phyloP scores from a whole-genome alignment of 75 land plant species.

The Cunninghamia lanceolata region DNA sequence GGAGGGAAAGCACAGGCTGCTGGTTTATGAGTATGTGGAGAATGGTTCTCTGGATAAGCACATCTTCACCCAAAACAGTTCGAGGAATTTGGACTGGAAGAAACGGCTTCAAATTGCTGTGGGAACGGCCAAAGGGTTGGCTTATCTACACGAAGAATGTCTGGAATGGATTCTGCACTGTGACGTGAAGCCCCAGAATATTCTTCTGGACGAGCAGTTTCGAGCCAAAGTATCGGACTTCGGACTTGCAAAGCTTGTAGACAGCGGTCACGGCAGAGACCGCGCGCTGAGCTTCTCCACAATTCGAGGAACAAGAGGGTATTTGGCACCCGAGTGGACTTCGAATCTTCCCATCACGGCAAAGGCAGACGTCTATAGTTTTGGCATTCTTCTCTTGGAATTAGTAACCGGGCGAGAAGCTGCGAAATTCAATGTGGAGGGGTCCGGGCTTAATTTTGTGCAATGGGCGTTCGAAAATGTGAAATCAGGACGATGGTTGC shows the following conservation, averaged over 20 bases:
- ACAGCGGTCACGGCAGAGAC: too few species aligned
- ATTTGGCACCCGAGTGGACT: conserved; percentile 71
- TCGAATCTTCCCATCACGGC: conserved; percentile 29
- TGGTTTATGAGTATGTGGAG: too few species aligned
- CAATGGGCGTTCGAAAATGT: conserved; percentile 52
- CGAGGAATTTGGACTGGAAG: too few species aligned
- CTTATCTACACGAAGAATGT: conserved; percentile 57
- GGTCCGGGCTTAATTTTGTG: conserved; percentile 37
- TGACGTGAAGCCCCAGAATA: conserved; percentile 63
- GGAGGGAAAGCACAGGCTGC: too few species aligned
- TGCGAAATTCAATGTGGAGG: conserved; percentile 14
- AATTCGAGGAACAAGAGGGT: conserved; percentile 62
- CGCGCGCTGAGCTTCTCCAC: not conserved
- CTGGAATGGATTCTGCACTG: conserved; percentile 61
- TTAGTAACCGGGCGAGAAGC: conserved; percentile 35
- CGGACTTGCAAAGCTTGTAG: too few species aligned
- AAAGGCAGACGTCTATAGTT: conserved; percentile 79
- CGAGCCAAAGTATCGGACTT: too few species aligned
- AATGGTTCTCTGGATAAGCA: too few species aligned
- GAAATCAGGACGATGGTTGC: conserved; percentile 37
- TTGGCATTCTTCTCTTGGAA: conserved; percentile 70
- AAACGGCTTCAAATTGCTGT: too few species aligned
- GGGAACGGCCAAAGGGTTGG: conserved; percentile 47
- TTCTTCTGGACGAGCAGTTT: too few species aligned
- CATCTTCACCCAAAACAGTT: too few species aligned